Base-by-base conservation (phyloP, 805 yeast genomes). In the Torulaspora delbrueckii region DNA sequence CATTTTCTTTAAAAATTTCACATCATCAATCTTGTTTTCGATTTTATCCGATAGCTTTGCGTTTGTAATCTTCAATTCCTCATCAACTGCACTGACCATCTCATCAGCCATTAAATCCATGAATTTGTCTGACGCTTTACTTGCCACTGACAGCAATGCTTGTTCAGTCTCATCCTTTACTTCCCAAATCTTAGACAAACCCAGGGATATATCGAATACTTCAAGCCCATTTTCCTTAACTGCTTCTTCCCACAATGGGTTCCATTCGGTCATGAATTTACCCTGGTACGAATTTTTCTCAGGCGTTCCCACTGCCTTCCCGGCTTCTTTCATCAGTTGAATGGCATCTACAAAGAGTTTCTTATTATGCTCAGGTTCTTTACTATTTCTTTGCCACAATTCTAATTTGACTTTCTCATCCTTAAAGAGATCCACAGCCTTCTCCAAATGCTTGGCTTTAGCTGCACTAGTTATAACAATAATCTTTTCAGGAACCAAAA, bases 71-170 rank as follows among this genome's bases (percentile, higher is more conserved):
- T 80, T 82, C 50, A 76, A 68, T 56, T 89, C 97, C 58, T 89
- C 96, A 65, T 91, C 98, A 27, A 91, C 86, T 42, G 84, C 77
- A 43, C 76, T 77, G 60, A 87, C 83, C 89, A 91, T 86, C 61
- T 89, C 95, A 60, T 90, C 88, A 33, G 89, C 81, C 67, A 91
- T 82, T 46, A 76, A 76, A 55, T 82, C 82, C 86, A 90, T 84
- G 72, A 90, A 76, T 36, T 82, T 84, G 23, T 80, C 78, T 1
- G 91, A 81, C 5, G 91, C 77, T 62, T 81, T 84, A 12, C 95
- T 72, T 2, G 98, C 96, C 43, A 77, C 72, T 47, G 79, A 73
- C 9, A 86, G 67, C 40, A 76, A 73, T 37, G 74, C 73, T 46
- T 84, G 76, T 66, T 91, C 98, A 14, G 78, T 83, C 32, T 78